Base-by-base conservation (phyloP, 805 yeast species). In the Candida silvatica region DNA sequence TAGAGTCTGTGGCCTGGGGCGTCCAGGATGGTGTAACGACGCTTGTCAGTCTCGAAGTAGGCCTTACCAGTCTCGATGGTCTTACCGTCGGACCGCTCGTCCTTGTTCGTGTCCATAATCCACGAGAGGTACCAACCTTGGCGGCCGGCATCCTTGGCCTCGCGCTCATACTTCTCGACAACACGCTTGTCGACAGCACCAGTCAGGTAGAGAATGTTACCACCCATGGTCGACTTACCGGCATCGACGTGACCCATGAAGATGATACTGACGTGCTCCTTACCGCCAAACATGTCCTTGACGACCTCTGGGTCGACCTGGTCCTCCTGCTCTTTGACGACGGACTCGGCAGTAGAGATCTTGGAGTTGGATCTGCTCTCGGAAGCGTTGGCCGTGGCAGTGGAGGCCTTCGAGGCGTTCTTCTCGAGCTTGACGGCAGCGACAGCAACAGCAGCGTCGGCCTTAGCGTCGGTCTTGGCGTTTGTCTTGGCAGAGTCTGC, bases 211-310 rank as follows among this genome's bases (percentile, higher is more conserved):
- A 92, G 72, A 48, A 92, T 68, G 64, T 92, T 92, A 66, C 99
- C 99, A 59, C 98, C 98, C 95, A 92, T 90, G 41, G 99, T 92
- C 35, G 96, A 86, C 64, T 92, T 92, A 59, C 99, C 98, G 24
- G 98, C 98, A 71, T 92, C 98, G 47, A 92, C 99, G 58, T 92
- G 99, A 50, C 99, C 99, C 97, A 92, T 92, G 65, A 92, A 92
- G 48, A 92, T 86, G 49, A 92, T 81, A 15, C 97, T 88, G 58
- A 92, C 74, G 65, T 92, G 98, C 59, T 90, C 98, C 62, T 92
- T 92, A 53, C 95, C 95, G 45, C 96, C 97, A 54, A 85, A 92
- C 83, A 92, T 64, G 52, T 94, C 98, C 39, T 74, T 79, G 44
- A 92, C 86, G 44, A 88, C 74, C 48, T 80, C 92, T 52, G 83